These are phyloP conservation scores for Cystobasidiopsis lactophilus DNA, from an alignment of 768 basidiomycete genomes.

Conservation along the genomic window DNA sequence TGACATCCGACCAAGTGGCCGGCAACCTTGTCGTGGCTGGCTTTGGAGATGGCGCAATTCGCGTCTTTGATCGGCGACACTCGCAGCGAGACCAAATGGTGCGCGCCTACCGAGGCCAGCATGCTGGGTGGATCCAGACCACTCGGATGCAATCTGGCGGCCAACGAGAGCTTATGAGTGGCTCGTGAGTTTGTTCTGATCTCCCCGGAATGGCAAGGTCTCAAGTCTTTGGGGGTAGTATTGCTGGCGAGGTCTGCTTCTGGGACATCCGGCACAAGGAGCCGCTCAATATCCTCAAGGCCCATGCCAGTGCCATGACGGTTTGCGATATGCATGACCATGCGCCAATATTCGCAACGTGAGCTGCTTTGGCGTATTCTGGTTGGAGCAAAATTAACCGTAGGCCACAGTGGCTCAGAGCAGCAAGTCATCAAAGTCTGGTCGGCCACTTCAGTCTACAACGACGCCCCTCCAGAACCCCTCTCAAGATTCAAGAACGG, in stretches of 20 bases:
- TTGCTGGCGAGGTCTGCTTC: conserved; percentile 70
- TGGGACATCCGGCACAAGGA: conserved; percentile 65
- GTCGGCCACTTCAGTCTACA: conserved; percentile 12
- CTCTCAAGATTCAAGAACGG: conserved; percentile 23
- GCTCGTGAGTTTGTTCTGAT: conserved; percentile 36
- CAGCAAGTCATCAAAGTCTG: conserved; percentile 44
- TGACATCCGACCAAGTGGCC: conserved; percentile 52
- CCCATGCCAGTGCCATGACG: conserved; percentile 49
- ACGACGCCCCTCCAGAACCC: conserved; percentile 40
- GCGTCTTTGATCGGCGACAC: conserved; percentile 76
- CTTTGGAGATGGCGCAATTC: conserved; percentile 76
- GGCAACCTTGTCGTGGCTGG: conserved; percentile 66
- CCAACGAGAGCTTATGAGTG: conserved; percentile 53
- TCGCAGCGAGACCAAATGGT: conserved; percentile 65
- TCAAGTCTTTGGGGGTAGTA: conserved; percentile 28
- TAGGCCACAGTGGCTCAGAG: conserved; percentile 38
- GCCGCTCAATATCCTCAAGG: conserved; percentile 40
- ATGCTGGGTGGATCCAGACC: conserved; percentile 72
- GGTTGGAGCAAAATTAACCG: not conserved
- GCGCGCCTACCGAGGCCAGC: conserved; percentile 44
- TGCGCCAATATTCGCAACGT: conserved; percentile 68
- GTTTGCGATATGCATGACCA: conserved; percentile 70
- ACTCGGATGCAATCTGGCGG: conserved; percentile 59
- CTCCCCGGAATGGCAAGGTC: not conserved
- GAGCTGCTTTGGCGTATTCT: conserved; percentile 23